Conservation (phyloP, 2,329 filamentous ascomycete genomes). For the Paraconiothyrium brasiliense region DNA sequence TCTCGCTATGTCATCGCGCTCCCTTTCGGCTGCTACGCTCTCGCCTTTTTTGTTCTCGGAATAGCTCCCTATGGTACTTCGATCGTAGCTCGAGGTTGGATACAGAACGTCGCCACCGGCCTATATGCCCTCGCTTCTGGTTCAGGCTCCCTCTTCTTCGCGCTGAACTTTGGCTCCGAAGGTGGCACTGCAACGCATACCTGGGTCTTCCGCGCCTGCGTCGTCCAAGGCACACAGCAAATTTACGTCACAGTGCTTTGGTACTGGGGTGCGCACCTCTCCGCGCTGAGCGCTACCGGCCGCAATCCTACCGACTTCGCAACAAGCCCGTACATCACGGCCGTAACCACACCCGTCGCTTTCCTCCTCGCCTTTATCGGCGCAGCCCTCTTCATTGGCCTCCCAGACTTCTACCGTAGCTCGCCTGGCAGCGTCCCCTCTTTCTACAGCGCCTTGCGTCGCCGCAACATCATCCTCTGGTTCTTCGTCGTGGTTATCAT, state of each 20-base stretch:
- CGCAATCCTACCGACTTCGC: slow-evolving; percentile 42
- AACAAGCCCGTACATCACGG: slow-evolving; percentile 44
- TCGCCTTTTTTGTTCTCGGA: slow-evolving; percentile 71
- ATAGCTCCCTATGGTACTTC: slow-evolving; percentile 64
- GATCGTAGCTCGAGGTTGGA: slow-evolving; percentile 57
- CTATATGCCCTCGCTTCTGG: slow-evolving; percentile 70
- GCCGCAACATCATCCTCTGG: slow-evolving; percentile 73
- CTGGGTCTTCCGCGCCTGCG: slow-evolving; percentile 73
- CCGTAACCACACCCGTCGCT: slow-evolving; percentile 67
- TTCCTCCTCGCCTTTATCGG: slow-evolving; percentile 67
- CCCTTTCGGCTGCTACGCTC: slow-evolving; percentile 70
- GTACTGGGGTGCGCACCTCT: slow-evolving; percentile 71
- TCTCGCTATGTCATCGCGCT: slow-evolving; percentile 66
- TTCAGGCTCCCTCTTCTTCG: slow-evolving; percentile 71
- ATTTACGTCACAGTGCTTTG: slow-evolving; percentile 71
- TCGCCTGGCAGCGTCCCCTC: slow-evolving; percentile 70
- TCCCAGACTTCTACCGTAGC: slow-evolving; percentile 73
- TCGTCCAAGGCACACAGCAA: slow-evolving; percentile 74
- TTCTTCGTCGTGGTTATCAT: slow-evolving; percentile 71
- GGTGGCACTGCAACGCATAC: slow-evolving; percentile 69
- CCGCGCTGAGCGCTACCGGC: slow-evolving; percentile 56
- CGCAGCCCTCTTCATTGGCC: slow-evolving; percentile 65
- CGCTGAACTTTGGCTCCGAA: slow-evolving; percentile 73
- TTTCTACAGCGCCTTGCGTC: slow-evolving; percentile 69
- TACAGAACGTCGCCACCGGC: slow-evolving; percentile 69